Evolutionary conservation across 2,329 filamentous ascomycete species (phyloP).

Genomic region (Metarhizium rileyi): DNA sequence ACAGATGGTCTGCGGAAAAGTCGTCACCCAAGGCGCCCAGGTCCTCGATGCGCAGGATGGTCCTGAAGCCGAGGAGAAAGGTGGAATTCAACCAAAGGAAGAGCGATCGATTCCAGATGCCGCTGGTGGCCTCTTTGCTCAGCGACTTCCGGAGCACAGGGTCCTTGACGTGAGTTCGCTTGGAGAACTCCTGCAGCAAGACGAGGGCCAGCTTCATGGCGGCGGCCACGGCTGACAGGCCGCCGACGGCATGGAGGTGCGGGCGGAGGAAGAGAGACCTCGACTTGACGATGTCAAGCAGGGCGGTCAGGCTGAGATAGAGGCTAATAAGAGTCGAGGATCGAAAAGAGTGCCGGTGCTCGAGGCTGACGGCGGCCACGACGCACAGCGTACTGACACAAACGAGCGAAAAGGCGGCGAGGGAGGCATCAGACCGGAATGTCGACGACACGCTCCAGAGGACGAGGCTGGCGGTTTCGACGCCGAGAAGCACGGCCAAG

Average conservation of each 20-base stretch:
- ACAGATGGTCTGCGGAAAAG: slow-evolving; percentile 5
- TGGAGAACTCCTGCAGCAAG: slow-evolving; percentile 24
- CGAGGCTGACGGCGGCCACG: slow-evolving; percentile 17
- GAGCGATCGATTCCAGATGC: slow-evolving; percentile 15
- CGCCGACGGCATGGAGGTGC: slow-evolving; percentile 12
- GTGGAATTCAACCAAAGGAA: slow-evolving; percentile 20
- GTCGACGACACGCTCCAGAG: slow-evolving; percentile 3
- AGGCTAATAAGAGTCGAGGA: slow-evolving; percentile 30
- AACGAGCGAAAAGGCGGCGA: slow-evolving; percentile 18
- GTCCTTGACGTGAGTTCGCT: slow-evolving; percentile 1
- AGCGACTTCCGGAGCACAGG: neutral
- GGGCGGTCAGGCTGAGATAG: slow-evolving; percentile 29
- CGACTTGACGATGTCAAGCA: slow-evolving; percentile 29
- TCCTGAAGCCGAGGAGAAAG: slow-evolving; percentile 20
- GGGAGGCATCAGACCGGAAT: slow-evolving; percentile 14
- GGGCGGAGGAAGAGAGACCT: slow-evolving; percentile 17
- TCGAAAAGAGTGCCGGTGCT: slow-evolving; percentile 25
- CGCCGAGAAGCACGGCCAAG: slow-evolving; percentile 14
- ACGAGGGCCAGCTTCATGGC: slow-evolving; percentile 24
- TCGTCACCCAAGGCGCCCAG: slow-evolving; percentile 16
- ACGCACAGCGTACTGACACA: slow-evolving; percentile 16
- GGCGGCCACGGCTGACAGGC: slow-evolving; percentile 20
- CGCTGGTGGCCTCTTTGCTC: slow-evolving; percentile 14
- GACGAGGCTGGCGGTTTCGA: slow-evolving; percentile 20
- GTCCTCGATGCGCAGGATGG: slow-evolving; percentile 21